Evolutionary conservation across 2,329 filamentous ascomycete species (phyloP), one percentile per base, ranked within the genome.

Genomic region (Epichloe coenophiala): DNA sequence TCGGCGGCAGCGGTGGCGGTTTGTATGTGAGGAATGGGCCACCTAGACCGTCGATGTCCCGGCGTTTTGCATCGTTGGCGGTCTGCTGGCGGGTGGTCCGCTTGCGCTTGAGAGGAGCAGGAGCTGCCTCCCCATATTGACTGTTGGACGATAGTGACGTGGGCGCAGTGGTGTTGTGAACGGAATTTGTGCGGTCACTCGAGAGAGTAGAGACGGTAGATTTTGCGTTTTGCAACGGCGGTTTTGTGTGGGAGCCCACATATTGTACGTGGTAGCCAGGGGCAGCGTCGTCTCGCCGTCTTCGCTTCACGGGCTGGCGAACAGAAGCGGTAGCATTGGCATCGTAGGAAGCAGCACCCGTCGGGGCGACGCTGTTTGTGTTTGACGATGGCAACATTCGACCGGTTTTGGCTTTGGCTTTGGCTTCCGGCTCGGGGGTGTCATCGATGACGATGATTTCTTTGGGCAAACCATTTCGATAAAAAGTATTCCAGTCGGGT

Each of bases 361-460:
- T 57, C 51, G 56, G 58, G 44, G 62, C 56, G 47, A 60, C 57
- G 57, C 61, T 63, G 51, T 66, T 61, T 49, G 60, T 37, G 11
- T 43, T 43, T 12, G 48, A n/a, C 5, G 38, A 35, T 3, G 48
- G 60, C 31, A 71, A 63, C 61, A 68, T 73, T 39, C 66, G 65
- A 47, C 64, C 57, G n/a, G 68, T 67, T 49, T 68, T 65, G 45
- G 65, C 59, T 50, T 68, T 65, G 45, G 65, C 59, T 52, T 77
- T 17, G 17, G 17, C 17, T 17, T 17, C 73, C 51, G 76, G 74
- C 52, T 77, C 75, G 48, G 84, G 84, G 4, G 80, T 81, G 64
- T 90, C 84, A 65, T 85, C 81, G 60, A 93, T 93, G 60, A 91
- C 81, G 61, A 93, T 91, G 62, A 93, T 81, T 70, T 93, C 87